phyloP scores from a whole-genome alignment of 176 grass and related monocot genomes.

The Oropetium thomaeum region DNA sequence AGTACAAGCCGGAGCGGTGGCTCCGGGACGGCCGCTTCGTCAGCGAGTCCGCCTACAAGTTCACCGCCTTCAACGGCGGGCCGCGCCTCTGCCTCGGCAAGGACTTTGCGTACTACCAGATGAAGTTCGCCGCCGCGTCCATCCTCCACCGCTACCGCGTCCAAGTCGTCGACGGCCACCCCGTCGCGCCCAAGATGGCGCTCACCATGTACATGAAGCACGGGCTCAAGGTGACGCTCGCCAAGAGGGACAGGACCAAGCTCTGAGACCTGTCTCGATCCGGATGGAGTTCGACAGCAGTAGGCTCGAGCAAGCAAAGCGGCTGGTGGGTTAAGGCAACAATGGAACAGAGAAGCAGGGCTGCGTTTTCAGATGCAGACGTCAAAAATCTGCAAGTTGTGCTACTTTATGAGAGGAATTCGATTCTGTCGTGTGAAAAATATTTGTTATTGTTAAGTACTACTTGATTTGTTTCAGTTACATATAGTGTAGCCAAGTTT shows the following conservation, averaged over 20 bases:
- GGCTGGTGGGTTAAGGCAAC: background rate
- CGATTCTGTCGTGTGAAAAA: constrained; percentile 5
- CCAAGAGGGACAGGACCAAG: constrained; percentile 48
- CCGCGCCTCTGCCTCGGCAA: constrained; percentile 85
- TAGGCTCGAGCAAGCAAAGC: background rate
- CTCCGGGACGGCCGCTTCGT: constrained; percentile 76
- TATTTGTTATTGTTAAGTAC: background rate
- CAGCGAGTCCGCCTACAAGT: constrained; percentile 91
- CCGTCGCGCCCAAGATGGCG: constrained; percentile 74
- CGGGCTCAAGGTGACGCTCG: constrained; percentile 74
- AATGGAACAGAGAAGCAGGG: background rate
- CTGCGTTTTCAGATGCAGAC: background rate
- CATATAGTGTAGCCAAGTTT: constrained; percentile 19
- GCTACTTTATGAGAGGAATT: background rate
- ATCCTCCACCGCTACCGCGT: constrained; percentile 73
- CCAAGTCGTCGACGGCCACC: constrained; percentile 56
- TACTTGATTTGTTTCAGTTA: constrained; percentile 31
- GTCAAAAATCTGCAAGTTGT: background rate
- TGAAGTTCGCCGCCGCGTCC: constrained; percentile 86
- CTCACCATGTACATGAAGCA: constrained; percentile 98
- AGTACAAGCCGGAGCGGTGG: constrained; percentile 94
- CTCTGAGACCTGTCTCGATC: constrained; percentile 19
- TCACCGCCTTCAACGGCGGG: constrained; percentile 91
- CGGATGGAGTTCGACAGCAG: background rate
- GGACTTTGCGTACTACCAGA: constrained; percentile 99